Evolutionary conservation across 2,329 filamentous ascomycete species (phyloP).

Genomic region (Davidsoniella virescens): DNA sequence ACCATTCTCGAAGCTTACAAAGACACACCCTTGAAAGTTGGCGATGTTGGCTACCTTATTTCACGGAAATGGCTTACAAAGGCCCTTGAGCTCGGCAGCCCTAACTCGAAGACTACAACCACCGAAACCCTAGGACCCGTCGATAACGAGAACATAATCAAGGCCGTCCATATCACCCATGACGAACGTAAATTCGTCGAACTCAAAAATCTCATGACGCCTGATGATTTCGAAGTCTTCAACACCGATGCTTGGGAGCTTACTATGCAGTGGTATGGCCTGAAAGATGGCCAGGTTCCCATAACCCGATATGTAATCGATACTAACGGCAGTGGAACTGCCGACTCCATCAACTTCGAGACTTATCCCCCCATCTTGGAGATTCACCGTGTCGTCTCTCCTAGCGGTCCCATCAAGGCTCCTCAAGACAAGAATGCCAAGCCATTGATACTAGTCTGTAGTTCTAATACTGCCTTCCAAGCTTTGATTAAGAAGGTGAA

Average conservation of each 20-base stretch:
- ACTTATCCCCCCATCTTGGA: constrained; percentile 72
- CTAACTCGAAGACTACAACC: constrained; percentile 41
- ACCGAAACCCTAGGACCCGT: constrained; percentile 54
- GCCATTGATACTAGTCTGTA: constrained; percentile 52
- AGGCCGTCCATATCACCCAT: constrained; percentile 38
- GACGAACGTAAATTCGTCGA: constrained; percentile 47
- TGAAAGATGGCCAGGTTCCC: constrained; percentile 50
- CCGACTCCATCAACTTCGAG: constrained; percentile 51
- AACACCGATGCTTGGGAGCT: constrained; percentile 68
- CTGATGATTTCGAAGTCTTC: constrained; percentile 62
- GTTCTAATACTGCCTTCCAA: constrained; percentile 51
- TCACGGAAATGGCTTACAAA: constrained; percentile 64
- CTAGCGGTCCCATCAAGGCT: constrained; percentile 37
- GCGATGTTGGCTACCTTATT: constrained; percentile 61
- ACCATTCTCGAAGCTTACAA: constrained; percentile 37
- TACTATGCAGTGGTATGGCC: constrained; percentile 67
- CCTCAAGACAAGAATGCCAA: constrained; percentile 44
- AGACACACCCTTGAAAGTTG: constrained; percentile 44
- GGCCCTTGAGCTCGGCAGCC: constrained; percentile 49
- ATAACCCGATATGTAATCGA: constrained; percentile 68
- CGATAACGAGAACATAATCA: constrained; percentile 72
- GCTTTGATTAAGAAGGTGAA: constrained; percentile 67
- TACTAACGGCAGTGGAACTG: constrained; percentile 41
- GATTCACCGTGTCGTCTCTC: constrained; percentile 60
- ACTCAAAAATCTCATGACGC: constrained; percentile 50